Conservation (phyloP, 257 asterid genomes). For the Anisodus tanguticus region DNA sequence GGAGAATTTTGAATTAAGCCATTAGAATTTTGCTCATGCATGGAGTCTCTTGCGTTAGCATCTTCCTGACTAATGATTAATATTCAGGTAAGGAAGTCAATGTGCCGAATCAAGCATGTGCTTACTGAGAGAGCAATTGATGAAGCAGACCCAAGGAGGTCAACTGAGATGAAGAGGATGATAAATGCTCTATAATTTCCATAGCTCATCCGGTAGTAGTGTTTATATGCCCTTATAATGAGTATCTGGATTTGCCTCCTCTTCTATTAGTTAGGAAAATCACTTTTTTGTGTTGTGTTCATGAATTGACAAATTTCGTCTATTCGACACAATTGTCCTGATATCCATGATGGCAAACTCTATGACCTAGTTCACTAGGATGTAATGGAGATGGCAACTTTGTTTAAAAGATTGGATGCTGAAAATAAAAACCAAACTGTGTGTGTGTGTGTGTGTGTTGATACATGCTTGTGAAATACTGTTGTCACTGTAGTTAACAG, state of each 20-base stretch:
- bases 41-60: background rate
- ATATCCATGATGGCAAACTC: background rate
- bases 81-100: constrained; percentile 82
- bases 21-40: background rate
- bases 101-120: constrained; percentile 95
- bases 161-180: constrained; percentile 93
- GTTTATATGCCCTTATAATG: constrained; percentile 1
- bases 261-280: background rate
- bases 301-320: background rate
- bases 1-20: background rate
- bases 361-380: background rate
- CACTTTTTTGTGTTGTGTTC: background rate
- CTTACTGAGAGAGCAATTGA: constrained; percentile 95
- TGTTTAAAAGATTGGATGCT: constrained; percentile 3
- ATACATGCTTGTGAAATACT: background rate
- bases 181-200: constrained; percentile 61
- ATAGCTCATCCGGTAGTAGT: background rate
- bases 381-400: background rate
- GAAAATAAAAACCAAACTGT: background rate
- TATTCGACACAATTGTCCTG: background rate
- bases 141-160: constrained; percentile 89
- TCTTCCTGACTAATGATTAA: constrained; percentile 11
- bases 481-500: background rate
- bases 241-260: background rate
- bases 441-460: background rate